Conservation (phyloP, 441 rosid genomes). For the Erodium moschatum region DNA sequence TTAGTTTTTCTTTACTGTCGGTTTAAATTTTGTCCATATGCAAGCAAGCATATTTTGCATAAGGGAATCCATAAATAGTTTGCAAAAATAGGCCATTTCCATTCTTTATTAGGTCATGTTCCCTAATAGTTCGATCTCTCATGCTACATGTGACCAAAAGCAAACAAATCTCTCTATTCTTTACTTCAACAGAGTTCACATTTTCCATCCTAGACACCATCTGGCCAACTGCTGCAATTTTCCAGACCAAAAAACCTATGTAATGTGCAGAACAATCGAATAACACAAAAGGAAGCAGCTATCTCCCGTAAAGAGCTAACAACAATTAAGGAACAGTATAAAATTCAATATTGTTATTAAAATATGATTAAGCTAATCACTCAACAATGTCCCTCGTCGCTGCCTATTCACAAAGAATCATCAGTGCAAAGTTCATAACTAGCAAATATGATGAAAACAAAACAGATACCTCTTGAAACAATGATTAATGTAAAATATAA, state of each 20-base stretch:
- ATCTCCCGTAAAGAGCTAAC: background rate
- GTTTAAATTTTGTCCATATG: background rate
- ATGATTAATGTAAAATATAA: background rate
- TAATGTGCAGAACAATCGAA: background rate
- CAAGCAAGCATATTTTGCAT: background rate
- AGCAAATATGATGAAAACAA: background rate
- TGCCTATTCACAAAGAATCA: background rate
- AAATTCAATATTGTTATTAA: background rate
- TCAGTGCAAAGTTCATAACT: background rate
- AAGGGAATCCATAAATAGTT: background rate
- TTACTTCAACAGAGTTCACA: background rate
- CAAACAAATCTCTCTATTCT: background rate
- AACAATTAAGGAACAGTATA: background rate
- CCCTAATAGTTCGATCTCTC: background rate
- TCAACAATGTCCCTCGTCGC: background rate
- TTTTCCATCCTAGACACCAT: background rate
- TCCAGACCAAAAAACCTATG: background rate
- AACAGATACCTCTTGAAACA: background rate
- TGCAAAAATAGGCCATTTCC: background rate
- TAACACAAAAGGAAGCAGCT: background rate
- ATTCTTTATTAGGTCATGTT: background rate
- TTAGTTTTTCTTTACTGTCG: constrained; percentile 1
- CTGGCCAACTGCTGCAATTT: background rate
- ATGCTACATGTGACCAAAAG: background rate
- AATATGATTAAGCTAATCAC: background rate